Percentiles rank a stretch among this genome's conserved stretches.
Evolutionary conservation across 495 filamentous ascomycete genomes (phyloP).

Genomic region (Entonaema liquescens): DNA sequence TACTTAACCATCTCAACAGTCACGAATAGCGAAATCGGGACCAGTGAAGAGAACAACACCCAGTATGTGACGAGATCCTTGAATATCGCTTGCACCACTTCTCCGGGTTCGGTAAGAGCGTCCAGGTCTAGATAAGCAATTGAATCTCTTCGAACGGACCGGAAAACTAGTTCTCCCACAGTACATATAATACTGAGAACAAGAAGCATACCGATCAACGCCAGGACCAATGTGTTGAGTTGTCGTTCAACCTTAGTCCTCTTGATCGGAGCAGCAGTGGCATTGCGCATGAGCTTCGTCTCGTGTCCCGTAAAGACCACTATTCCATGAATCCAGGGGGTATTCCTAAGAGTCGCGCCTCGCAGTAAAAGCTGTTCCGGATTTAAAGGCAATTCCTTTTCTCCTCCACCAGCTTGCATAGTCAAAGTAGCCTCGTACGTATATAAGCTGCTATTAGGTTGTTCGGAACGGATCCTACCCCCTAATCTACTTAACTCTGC

Average conservation of each 20-base stretch:
- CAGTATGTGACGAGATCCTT: constrained; percentile 97
- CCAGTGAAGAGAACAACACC: constrained; percentile 97
- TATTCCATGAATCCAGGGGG: constrained; percentile 95
- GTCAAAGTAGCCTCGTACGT: constrained; percentile 98
- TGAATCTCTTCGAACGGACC: constrained; percentile 63
- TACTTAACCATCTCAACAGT: constrained; percentile 99
- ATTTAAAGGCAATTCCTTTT: constrained; percentile 75
- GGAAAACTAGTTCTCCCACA: constrained; percentile 86
- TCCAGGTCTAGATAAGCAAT: constrained; percentile 78
- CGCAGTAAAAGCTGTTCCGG: constrained; percentile 85
- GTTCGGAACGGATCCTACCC: constrained; percentile 89
- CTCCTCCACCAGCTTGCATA: constrained; percentile 89
- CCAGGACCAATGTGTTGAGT: constrained; percentile 91
- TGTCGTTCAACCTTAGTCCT: constrained; percentile 92
- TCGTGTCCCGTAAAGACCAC: constrained; percentile 99
- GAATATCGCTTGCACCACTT: constrained; percentile 82
- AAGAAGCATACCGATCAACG: constrained; percentile 86
- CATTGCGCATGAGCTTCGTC: constrained; percentile 99
- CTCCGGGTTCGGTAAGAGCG: constrained; percentile 48
- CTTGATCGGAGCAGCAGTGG: constrained; percentile 97
- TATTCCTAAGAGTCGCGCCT: constrained; percentile 94
- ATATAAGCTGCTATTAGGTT: constrained; percentile 98
- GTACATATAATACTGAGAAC: constrained; percentile 87
- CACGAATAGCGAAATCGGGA: constrained; percentile 97
- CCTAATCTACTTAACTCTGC: constrained; percentile 86